These are phyloP conservation scores for Yamadazyma aaseri DNA, from an alignment of 1,139 yeast species.

Conservation along the genomic window DNA sequence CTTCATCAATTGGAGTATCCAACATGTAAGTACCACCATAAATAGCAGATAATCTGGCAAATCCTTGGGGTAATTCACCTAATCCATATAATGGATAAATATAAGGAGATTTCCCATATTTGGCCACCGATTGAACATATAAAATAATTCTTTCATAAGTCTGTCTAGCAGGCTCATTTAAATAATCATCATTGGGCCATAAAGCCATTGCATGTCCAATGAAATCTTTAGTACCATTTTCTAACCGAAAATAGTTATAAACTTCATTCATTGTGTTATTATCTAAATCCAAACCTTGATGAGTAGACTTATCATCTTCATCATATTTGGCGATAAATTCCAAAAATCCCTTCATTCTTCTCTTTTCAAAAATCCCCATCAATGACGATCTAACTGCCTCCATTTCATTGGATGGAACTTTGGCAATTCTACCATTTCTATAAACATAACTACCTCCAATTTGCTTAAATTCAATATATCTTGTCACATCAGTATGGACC, in stretches of 20 bases:
- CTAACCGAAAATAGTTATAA: slow-evolving; percentile 85
- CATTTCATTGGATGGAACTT: slow-evolving; percentile 88
- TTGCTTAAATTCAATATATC: slow-evolving; percentile 94
- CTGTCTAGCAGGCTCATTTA: slow-evolving; percentile 88
- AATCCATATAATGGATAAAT: slow-evolving; percentile 94
- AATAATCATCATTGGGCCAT: slow-evolving; percentile 90
- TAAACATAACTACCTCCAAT: slow-evolving; percentile 93
- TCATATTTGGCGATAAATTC: slow-evolving; percentile 83
- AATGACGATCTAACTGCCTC: slow-evolving; percentile 90
- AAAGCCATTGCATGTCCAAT: slow-evolving; percentile 99
- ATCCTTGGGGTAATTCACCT: slow-evolving; percentile 98
- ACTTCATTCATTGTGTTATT: slow-evolving; percentile 90
- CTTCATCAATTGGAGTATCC: slow-evolving; percentile 92
- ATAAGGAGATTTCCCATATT: slow-evolving; percentile 95
- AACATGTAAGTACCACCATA: slow-evolving; percentile 99
- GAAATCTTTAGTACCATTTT: slow-evolving; percentile 90
- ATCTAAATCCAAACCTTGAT: slow-evolving; percentile 84
- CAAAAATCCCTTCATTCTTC: slow-evolving; percentile 89
- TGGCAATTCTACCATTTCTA: slow-evolving; percentile 86
- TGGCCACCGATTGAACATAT: slow-evolving; percentile 87
- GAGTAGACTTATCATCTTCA: slow-evolving; percentile 77
- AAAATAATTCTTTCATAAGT: slow-evolving; percentile 83
- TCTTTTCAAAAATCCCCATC: slow-evolving; percentile 95
- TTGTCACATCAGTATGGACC: slow-evolving; percentile 92
- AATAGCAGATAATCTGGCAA: slow-evolving; percentile 94